Evolutionary conservation across 345 rosid species (phyloP), one percentile per base, ranked within the genome.

Genomic region (Gossypium arboreum): DNA sequence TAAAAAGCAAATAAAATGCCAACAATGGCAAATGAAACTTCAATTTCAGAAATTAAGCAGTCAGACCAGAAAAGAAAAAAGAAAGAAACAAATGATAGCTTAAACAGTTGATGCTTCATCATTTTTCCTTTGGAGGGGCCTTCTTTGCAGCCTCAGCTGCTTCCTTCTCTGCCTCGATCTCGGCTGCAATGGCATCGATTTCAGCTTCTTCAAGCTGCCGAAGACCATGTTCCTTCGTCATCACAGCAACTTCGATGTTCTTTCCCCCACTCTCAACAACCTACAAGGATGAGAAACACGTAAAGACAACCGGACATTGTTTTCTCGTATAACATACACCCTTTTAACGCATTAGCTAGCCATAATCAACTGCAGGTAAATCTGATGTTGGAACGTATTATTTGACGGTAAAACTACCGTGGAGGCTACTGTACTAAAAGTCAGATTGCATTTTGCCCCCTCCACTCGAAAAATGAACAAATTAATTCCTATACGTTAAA

Each of bases 231-330:
- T 92, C 98, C 73, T 78, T 85, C 13, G 93, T 91, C 98, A 94
- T 91, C 67, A 92, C 94, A 66, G 95, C 98, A 63, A 92, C 83
- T 85, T 94, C 98, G 63, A 92, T 92, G 89, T 92, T 94, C 90
- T 94, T 92, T 22, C 98, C 98, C 8, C 97, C 97, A 57, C 97
- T 94, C 86, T 94, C 98, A 24, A 91, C 97, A 55, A 91, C 97
- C 98, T 94, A 75, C 52, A 64, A 12, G 27, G 1, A 43, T 1
- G 55, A 67, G 25, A 52, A 10, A 50, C 22, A 39, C 15, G 22
- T 60, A 17, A 60, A 24, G 27, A 10, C 48, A 12, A 22, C 8
- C 9, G 12, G 4, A 2, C 39, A 22, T 59, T 41, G 44, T 43
- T 18, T 34, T 4, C 4, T 18, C 17, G 13, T 73, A 16, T 25